Base-by-base conservation (phyloP, 768 basidiomycete species). In the Mycena sanguinolenta region DNA sequence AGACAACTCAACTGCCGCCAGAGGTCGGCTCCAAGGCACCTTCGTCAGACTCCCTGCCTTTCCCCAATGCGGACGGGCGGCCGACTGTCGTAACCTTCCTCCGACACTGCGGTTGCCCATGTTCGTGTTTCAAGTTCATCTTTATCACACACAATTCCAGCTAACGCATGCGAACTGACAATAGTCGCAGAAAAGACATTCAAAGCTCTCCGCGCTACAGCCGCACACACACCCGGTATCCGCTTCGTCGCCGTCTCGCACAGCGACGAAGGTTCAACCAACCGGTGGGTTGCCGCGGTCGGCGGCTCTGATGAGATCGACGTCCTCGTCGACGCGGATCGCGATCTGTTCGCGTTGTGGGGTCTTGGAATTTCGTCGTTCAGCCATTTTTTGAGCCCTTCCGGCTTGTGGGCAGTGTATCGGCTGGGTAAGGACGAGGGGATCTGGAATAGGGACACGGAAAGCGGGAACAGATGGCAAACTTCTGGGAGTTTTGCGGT, bases 181-280 rank as follows among this genome's bases (percentile, higher is more conserved):
- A 27, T 21, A 70, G 69, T 64, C 28, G 63, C 58, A 19, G 62
- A 70, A 39, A 64, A 65, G 59, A 70, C 69, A 21, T 62, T 70
- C 63, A 60, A 60, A 39, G n/a, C 50, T 16, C 32, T 70, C 8
- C 57, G 69, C 30, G 44, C 58, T 2, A 23, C 46, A 6, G 63
- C 63, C 14, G 58, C 58, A 4, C 28, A 27, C 27, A 49, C 12
- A 8, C 50, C 63, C 13, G 39, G 30, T 25, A 36, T 65, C 27
- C 58, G 54, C 34, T 70, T 70, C 59, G 30, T 70, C 28, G 69
- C 69, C 8, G 59, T 70, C 12, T 70, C 69, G 21, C 69, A 70
- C 44, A 61, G 58, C 30, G 69, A 70, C 42, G 58, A 34, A 21
- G 36, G 14, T 8, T 23, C 63, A 6, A 70, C 63, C 17, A 53